These are phyloP conservation scores for Leccinum huronense DNA, from an alignment of 1,284 basidiomycete genomes.

Conservation along the genomic window DNA sequence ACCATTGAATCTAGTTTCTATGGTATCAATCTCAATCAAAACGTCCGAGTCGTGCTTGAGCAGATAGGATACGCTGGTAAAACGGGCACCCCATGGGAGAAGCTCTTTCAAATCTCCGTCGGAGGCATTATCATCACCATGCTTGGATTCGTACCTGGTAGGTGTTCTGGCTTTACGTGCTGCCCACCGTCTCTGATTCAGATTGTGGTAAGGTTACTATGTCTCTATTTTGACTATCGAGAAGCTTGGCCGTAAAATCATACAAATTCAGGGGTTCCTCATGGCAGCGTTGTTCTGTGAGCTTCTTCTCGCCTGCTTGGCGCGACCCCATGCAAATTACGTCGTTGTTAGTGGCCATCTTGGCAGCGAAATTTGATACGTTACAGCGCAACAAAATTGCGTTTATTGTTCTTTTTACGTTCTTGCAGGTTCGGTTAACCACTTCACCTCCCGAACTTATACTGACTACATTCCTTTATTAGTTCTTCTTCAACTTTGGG, in stretches of 20 bases:
- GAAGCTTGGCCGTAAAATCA: conserved; percentile 68
- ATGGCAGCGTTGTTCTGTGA: conserved; percentile 65
- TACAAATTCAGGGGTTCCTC: conserved; percentile 79
- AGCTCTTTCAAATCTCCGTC: conserved; percentile 60
- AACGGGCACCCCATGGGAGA: conserved; percentile 57
- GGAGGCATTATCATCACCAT: conserved; percentile 72
- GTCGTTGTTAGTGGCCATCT: conserved; percentile 47
- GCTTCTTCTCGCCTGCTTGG: conserved; percentile 26
- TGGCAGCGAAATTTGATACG: conserved; percentile 64
- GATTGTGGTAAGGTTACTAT: conserved; percentile 56
- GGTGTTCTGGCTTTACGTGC: conserved; percentile 17
- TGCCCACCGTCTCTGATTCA: conserved; percentile 1
- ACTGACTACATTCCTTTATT: conserved; percentile 7
- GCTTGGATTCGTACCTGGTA: conserved; percentile 75
- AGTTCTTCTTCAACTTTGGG: conserved; percentile 82
- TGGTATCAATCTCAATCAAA: conserved; percentile 78
- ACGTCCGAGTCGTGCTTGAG: conserved; percentile 56
- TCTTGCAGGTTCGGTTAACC: conserved; percentile 44
- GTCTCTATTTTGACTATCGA: conserved; percentile 69
- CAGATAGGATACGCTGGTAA: conserved; percentile 64
- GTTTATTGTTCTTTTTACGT: conserved; percentile 71
- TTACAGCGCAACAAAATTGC: conserved; percentile 50
- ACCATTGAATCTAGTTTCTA: conserved; percentile 51
- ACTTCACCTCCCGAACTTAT: background rate
- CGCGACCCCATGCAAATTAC: background rate